Percentiles rank a stretch among this genome's conserved stretches.
These are phyloP conservation scores for Talaromyces rugulosus DNA, from an alignment of 2,329 filamentous ascomycete species.

Conservation along the genomic window DNA sequence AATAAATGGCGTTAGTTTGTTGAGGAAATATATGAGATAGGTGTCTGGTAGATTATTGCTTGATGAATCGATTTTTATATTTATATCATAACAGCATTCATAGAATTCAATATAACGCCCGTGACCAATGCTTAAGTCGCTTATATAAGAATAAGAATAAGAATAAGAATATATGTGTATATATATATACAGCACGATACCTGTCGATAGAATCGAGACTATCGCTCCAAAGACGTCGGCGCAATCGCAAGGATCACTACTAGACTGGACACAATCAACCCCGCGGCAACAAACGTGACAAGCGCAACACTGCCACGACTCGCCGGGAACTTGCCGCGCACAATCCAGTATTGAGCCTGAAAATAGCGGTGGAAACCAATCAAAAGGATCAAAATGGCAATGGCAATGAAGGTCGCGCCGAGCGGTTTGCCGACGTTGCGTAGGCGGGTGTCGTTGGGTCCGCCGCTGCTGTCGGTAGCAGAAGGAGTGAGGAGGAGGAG, in stretches of 20 bases:
- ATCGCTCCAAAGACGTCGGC: constrained; percentile 34
- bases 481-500: constrained; percentile 9
- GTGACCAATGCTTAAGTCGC: background rate
- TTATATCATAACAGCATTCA: background rate
- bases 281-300: constrained; percentile 52
- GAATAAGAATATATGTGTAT: background rate
- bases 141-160: background rate
- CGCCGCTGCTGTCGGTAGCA: background rate
- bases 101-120: background rate
- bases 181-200: background rate
- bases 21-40: background rate
- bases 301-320: constrained; percentile 58
- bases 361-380: constrained; percentile 64
- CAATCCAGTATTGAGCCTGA: constrained; percentile 64
- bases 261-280: constrained; percentile 56
- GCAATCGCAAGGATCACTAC: constrained; percentile 57
- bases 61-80: background rate
- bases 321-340: constrained; percentile 62
- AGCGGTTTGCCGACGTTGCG: constrained; percentile 56
- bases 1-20: background rate
- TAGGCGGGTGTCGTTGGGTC: constrained; percentile 25
- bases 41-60: background rate
- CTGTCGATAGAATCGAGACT: background rate
- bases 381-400: constrained; percentile 57
- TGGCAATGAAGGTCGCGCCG: constrained; percentile 62